These are phyloP conservation scores for Chalciporus sp. DNA, from an alignment of 1,284 basidiomycete genomes.

Conservation along the genomic window DNA sequence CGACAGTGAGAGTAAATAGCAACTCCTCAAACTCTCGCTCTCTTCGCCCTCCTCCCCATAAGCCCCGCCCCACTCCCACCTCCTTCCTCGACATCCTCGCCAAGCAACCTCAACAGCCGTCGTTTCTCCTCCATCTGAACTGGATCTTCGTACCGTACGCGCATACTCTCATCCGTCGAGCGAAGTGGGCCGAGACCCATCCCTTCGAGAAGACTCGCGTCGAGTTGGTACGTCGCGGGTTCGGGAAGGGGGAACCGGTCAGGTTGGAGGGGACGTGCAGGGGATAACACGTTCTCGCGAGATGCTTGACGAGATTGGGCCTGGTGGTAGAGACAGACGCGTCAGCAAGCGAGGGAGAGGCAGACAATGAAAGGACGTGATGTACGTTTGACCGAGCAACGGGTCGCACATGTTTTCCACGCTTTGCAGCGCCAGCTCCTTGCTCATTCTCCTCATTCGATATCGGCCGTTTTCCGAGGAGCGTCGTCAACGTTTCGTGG, in stretches of 20 bases:
- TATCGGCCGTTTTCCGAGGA: conserved; percentile 64
- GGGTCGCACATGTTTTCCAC: conserved; percentile 46
- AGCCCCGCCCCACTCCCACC: neutral
- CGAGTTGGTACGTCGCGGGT: conserved; percentile 26
- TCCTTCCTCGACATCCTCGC: conserved; percentile 10
- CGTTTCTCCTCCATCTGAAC: conserved; percentile 57
- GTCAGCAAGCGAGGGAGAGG: too few relatives aligned
- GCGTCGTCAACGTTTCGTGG: conserved; percentile 63
- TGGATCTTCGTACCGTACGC: conserved; percentile 71
- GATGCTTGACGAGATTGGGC: conserved; percentile 41
- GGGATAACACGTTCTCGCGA: conserved; percentile 26
- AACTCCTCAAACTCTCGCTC: neutral
- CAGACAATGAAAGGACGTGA: too few relatives aligned
- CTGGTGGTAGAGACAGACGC: conserved; percentile 26
- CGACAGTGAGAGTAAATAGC: too few relatives aligned
- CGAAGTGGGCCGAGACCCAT: conserved; percentile 9
- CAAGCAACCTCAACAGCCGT: conserved; percentile 43
- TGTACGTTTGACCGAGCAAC: conserved; percentile 47
- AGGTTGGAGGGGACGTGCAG: conserved; percentile 9
- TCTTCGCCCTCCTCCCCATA: neutral
- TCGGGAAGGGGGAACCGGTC: conserved; percentile 12
- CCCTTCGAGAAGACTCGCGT: conserved; percentile 34
- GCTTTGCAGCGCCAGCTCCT: conserved; percentile 17
- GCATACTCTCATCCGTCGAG: conserved; percentile 45
- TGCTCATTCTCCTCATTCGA: conserved; percentile 40